These are phyloP conservation scores for Leishmania tropica DNA, from an alignment of 208 protist species.

Conservation along the genomic window DNA sequence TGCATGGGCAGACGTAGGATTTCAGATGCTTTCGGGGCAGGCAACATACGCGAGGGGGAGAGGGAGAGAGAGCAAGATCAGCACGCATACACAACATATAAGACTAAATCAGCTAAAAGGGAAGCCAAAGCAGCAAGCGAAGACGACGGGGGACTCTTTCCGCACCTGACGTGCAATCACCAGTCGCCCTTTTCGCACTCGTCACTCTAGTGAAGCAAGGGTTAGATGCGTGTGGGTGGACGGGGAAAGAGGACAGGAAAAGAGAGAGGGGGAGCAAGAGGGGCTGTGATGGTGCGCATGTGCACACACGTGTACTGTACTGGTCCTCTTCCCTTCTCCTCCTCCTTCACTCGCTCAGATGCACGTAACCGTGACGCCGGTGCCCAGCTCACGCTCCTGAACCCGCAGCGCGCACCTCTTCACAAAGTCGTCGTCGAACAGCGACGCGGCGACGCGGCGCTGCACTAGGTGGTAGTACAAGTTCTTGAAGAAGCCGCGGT, in stretches of 20 bases:
- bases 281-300: background rate
- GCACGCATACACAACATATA: background rate
- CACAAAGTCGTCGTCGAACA: constrained; percentile 83
- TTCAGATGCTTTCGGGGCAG: background rate
- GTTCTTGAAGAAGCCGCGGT: constrained; percentile 59
- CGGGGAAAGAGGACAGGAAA: background rate
- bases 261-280: background rate
- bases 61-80: background rate
- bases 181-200: background rate
- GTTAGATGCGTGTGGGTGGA: background rate
- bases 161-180: background rate
- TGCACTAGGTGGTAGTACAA: constrained; percentile 47
- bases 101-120: background rate
- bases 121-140: background rate
- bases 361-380: constrained; percentile 36
- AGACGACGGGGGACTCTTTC: background rate
- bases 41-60: background rate
- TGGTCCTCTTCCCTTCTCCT: background rate
- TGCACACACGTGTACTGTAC: background rate
- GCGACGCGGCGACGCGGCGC: constrained; percentile 35
- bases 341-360: constrained; percentile 4
- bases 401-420: constrained; percentile 45
- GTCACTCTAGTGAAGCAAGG: background rate
- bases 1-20: background rate
- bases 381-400: constrained; percentile 41